Evolutionary conservation across 129 eudicot genomes (phyloP).

Genomic region (Kitagawia praeruptora): DNA sequence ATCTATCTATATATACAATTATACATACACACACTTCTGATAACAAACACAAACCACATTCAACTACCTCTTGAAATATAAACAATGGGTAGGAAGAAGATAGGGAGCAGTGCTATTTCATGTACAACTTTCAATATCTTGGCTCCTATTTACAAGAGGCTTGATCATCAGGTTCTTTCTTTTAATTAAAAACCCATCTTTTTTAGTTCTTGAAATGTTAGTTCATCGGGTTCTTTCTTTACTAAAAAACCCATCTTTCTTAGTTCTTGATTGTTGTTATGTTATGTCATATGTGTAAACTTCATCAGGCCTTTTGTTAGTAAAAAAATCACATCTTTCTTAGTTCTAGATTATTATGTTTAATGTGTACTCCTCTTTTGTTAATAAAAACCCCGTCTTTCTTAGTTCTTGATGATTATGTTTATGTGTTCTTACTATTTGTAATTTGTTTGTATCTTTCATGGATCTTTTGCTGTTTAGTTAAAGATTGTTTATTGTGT

Average conservation of each 20-base stretch:
- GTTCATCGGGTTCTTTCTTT: too few species aligned
- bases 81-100: slow-evolving; percentile 13
- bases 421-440: background rate
- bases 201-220: background rate
- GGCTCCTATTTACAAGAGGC: slow-evolving; percentile 80
- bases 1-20: background rate
- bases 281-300: slow-evolving; percentile 20
- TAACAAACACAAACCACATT: background rate
- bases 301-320: background rate
- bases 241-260: too few species aligned
- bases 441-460: too few species aligned
- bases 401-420: too few species aligned
- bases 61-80: slow-evolving; percentile 37
- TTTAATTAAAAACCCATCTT: background rate
- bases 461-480: background rate
- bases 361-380: background rate
- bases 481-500: background rate
- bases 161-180: slow-evolving; percentile 37
- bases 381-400: too few species aligned
- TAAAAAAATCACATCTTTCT: background rate
- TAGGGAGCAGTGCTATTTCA: slow-evolving; percentile 45
- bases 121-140: slow-evolving; percentile 85
- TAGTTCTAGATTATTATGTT: background rate
- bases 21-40: background rate
- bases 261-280: too few species aligned